phyloP scores from a whole-genome alignment of 2,329 filamentous ascomycete species.

The Trichoderma cornu-damae region DNA sequence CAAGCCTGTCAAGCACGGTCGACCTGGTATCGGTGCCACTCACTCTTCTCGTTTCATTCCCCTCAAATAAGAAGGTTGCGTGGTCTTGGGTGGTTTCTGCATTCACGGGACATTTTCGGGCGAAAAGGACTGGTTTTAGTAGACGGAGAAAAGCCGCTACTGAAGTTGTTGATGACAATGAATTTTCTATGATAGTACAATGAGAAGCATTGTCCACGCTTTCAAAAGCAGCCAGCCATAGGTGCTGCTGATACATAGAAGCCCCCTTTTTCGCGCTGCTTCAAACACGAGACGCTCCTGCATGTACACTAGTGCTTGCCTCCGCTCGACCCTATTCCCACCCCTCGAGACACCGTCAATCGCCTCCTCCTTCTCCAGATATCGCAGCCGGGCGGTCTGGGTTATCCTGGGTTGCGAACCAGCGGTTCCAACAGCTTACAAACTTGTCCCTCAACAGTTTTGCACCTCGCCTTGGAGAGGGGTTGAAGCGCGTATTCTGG shows the following conservation, averaged over 20 bases:
- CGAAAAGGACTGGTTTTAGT: slow-evolving; percentile 54
- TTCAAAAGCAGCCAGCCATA: slow-evolving; percentile 7
- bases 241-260: slow-evolving; percentile 1
- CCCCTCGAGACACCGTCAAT: background rate
- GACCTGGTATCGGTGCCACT: slow-evolving; percentile 99
- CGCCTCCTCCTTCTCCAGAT: background rate
- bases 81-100: slow-evolving; percentile 49
- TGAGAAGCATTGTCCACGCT: slow-evolving; percentile 37
- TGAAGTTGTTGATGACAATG: slow-evolving; percentile 43
- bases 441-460: background rate
- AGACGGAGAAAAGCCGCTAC: slow-evolving; percentile 42
- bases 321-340: background rate
- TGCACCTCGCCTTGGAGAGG: background rate
- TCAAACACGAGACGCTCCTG: background rate
- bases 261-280: background rate
- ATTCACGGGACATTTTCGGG: slow-evolving; percentile 53
- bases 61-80: slow-evolving; percentile 83
- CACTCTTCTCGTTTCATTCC: slow-evolving; percentile 99
- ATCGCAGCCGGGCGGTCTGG: background rate
- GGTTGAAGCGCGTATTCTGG: background rate
- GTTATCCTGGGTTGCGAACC: background rate
- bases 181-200: slow-evolving; percentile 43
- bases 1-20: slow-evolving; percentile 99
- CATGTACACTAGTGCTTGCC: background rate
- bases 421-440: background rate